Conservation (phyloP, 1,284 basidiomycete species). For the Ustilago shanxiensis region DNA sequence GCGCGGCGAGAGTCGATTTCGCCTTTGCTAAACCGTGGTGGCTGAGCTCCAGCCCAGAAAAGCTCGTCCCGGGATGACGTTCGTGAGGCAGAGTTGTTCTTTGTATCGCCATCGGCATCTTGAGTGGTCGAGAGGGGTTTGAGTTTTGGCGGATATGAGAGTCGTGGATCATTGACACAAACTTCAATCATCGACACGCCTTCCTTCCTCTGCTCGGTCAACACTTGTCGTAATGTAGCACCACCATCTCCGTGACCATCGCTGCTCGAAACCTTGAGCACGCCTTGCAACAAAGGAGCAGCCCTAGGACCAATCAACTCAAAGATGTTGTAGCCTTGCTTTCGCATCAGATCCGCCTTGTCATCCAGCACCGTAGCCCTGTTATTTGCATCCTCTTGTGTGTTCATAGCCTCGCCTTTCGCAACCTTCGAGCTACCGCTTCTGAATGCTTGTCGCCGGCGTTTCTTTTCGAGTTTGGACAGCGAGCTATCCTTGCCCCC, state of each 20-base stretch:
- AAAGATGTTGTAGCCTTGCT: constrained; percentile 64
- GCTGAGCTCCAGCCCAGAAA: constrained; percentile 29
- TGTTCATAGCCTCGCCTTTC: not conserved
- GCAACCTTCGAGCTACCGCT: constrained; percentile 2
- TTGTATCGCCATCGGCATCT: not conserved
- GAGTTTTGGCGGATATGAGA: constrained; percentile 58
- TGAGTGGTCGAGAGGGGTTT: constrained; percentile 4
- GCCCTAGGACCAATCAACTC: constrained; percentile 59
- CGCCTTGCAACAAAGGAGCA: constrained; percentile 45
- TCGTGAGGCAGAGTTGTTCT: not conserved
- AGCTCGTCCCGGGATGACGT: constrained; percentile 9
- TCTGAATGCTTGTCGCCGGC: constrained; percentile 16
- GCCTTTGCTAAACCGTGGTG: constrained; percentile 60
- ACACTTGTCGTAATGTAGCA: constrained; percentile 6
- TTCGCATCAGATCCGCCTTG: constrained; percentile 11
- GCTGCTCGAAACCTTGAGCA: constrained; percentile 38
- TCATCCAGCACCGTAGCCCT: constrained; percentile 14
- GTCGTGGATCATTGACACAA: constrained; percentile 62
- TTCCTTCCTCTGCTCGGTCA: not conserved
- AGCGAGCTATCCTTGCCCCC: constrained; percentile 44
- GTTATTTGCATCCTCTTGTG: not conserved
- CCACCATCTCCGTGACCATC: not conserved
- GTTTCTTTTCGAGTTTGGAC: constrained; percentile 39
- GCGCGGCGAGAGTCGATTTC: constrained; percentile 63
- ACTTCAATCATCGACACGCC: constrained; percentile 19